Evolutionary conservation across 2,329 filamentous ascomycete species (phyloP), one percentile per base, ranked within the genome.

Genomic region (Aspergillus versicolor): DNA sequence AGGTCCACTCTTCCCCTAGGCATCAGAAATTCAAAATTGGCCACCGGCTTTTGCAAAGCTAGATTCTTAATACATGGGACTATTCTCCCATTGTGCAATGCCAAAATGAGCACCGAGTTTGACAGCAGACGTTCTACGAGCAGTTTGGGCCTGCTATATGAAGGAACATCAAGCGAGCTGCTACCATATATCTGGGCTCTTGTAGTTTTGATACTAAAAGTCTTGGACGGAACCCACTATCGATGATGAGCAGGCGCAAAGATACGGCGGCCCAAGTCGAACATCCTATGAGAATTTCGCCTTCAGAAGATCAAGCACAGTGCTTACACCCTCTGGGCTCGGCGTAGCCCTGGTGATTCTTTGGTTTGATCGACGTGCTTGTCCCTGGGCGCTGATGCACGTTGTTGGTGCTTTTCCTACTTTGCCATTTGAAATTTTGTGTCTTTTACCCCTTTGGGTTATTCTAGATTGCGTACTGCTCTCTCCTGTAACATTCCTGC

Each of bases 1-100:
- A 8, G 41, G 32, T 51, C 53, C 47, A 56, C 53, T 45, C 41
- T 21, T n/a, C 22, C 22, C n/a, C 21, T 48, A 56, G 53, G 53
- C 53, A 56, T 56, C 47, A 56, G 30, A 27, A 56, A 51, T 51
- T 56, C 47, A 56, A 21, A 27, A 56, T 56, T 51, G 37, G 46
- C 53, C 51, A 41, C 43, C 15, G 13, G 21, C 22, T 19, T 32
- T 38, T 38, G 27, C 40, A 42, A 43, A 34, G 38, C 24, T 22
- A 19, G 5, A 32, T 19, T 42, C 19, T 34, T n/a, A 22, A 38
- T 12, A 34, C n/a, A 15, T 19, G 15, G n/a, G 40, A 11, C n/a
- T 38, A 27, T 52, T 11, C 5, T 45, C 21, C 13, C 13, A 17
- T 17, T 49, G 34, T 37, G 13, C 15, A 15, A n/a, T 37, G 21